A percentile compares a stretch with the other conserved stretches of the same genome.
Conservation (phyloP, 139 green algal genomes). For the Chlamydomonas urium region DNA sequence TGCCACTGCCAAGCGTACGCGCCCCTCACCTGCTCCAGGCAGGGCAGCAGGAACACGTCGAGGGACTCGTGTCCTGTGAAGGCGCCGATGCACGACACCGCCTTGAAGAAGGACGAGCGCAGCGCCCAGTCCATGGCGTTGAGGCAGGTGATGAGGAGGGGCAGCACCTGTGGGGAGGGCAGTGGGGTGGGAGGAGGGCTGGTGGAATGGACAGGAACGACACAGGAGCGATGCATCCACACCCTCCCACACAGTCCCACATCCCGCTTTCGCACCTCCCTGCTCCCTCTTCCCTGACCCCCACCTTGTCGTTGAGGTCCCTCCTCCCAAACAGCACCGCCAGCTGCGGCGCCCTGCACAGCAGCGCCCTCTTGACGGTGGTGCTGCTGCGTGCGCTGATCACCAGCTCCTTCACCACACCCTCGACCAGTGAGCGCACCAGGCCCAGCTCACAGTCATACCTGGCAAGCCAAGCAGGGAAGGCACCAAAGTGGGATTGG, state of each 20-base stretch:
- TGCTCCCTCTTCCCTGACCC: no score
- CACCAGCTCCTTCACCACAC: conserved; percentile 71
- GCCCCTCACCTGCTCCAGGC: conserved; percentile 65
- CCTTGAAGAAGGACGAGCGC: conserved; percentile 27
- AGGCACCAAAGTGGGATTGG: no score
- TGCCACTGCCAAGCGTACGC: no score
- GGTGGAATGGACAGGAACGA: not conserved
- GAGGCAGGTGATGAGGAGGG: conserved; percentile 91
- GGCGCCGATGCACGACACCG: conserved; percentile 32
- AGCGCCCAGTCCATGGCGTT: conserved; percentile 83
- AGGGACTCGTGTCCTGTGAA: conserved; percentile 52
- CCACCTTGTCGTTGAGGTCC: conserved; percentile 17
- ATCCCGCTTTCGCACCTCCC: no score
- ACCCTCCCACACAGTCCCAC: no score
- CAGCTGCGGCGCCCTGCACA: conserved; percentile 30
- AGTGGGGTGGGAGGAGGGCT: not conserved
- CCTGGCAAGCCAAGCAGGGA: no score
- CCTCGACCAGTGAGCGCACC: conserved; percentile 56
- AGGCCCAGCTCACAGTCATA: conserved; percentile 60
- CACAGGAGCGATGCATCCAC: no score
- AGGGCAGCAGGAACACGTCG: conserved; percentile 88
- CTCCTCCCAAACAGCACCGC: conserved; percentile 26
- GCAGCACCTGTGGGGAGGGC: conserved; percentile 58
- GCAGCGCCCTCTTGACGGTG: conserved; percentile 57
- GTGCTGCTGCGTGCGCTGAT: conserved; percentile 53